Evolutionary conservation across 129 eudicot genomes (phyloP).

Genomic region (Helianthus annuus): HanXRQr2.0-SUNRISE NC_035446.2:151352203-151352702

Average conservation of each 20-base stretch:
- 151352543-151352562: conserved; percentile 38
- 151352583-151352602: conserved; percentile 20
- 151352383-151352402: conserved; percentile 26
- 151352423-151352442: conserved; percentile 23
- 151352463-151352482: conserved; percentile 22
- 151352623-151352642: conserved; percentile 19
- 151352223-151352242: conserved; percentile 26
- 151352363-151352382: conserved; percentile 14
- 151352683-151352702: neutral
- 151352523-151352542: conserved; percentile 20
- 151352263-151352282: conserved; percentile 22
- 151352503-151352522: conserved; percentile 24
- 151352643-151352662: conserved; percentile 22
- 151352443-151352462: conserved; percentile 2
- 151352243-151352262: conserved; percentile 20
- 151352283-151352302: conserved; percentile 1
- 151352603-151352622: conserved; percentile 15
- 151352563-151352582: conserved; percentile 1
- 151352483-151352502: conserved; percentile 35
- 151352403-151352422: conserved; percentile 31
- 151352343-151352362: conserved; percentile 20
- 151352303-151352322: neutral
- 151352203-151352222: neutral
- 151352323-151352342: conserved; percentile 8
- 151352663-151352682: neutral